Evolutionary conservation across 1,284 basidiomycete species (phyloP).

Genomic region (Pterulicium gracile): DNA sequence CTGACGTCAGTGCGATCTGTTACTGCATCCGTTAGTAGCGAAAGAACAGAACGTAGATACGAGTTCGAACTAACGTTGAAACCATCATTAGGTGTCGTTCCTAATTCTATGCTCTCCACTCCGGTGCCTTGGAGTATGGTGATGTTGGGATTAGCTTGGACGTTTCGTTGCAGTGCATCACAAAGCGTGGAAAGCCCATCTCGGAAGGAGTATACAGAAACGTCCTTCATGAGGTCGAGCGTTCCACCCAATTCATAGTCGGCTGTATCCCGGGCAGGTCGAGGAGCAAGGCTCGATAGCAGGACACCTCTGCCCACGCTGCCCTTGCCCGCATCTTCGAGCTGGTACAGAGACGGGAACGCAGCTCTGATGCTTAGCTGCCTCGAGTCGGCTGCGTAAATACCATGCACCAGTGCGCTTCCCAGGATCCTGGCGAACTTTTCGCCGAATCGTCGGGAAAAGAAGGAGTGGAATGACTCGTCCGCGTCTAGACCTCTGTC

Average conservation of each 20-base stretch:
- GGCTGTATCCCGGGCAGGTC: constrained; percentile 9
- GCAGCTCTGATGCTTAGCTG: constrained; percentile 67
- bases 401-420: constrained; percentile 84
- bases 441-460: constrained; percentile 67
- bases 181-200: constrained; percentile 72
- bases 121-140: constrained; percentile 36
- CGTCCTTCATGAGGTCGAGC: constrained; percentile 38
- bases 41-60: constrained; percentile 2
- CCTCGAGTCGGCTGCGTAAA: constrained; percentile 83
- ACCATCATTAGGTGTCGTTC: no score
- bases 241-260: constrained; percentile 46
- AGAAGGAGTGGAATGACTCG: constrained; percentile 76
- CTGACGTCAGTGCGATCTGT: constrained; percentile 32
- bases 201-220: constrained; percentile 72
- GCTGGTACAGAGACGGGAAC: constrained; percentile 65
- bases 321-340: constrained; percentile 56
- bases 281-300: constrained; percentile 10
- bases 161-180: constrained; percentile 36
- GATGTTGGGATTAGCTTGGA: constrained; percentile 46
- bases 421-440: constrained; percentile 67
- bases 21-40: constrained; percentile 6
- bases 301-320: constrained; percentile 62
- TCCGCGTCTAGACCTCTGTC: constrained; percentile 29
- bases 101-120: constrained; percentile 24
- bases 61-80: constrained; percentile 13